Evolutionary conservation across 176 grass and related monocot genomes (phyloP).

Genomic region (Musa acuminata): DNA sequence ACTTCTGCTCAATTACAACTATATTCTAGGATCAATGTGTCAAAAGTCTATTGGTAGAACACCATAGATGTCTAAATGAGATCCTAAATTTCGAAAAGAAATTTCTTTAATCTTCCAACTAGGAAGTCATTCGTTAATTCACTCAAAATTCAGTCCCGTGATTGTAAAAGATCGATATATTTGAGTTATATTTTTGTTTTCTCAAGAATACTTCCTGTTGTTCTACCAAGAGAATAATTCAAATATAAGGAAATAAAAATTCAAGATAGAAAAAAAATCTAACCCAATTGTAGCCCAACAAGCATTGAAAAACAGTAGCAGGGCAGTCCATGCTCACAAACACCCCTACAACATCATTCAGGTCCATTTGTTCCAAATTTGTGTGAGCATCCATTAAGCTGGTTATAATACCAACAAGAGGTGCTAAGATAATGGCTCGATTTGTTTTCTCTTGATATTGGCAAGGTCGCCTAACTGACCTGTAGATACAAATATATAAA

Average conservation of each 20-base stretch:
- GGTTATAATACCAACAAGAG: slow-evolving; percentile 77
- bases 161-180: background rate
- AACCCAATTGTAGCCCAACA: slow-evolving; percentile 84
- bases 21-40: background rate
- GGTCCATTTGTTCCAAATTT: slow-evolving; percentile 30
- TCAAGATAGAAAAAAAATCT: slow-evolving; percentile 25
- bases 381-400: slow-evolving; percentile 56
- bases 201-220: too few species aligned
- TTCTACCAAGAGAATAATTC: background rate
- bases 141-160: background rate
- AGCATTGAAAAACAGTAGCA: slow-evolving; percentile 60
- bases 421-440: slow-evolving; percentile 71
- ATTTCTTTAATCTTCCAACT: background rate
- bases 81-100: background rate
- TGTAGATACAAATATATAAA: slow-evolving; percentile 12
- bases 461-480: slow-evolving; percentile 55
- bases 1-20: background rate
- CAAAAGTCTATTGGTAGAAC: background rate
- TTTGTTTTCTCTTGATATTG: slow-evolving; percentile 71
- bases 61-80: background rate
- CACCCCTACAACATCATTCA: slow-evolving; percentile 65
- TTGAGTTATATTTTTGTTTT: too few species aligned
- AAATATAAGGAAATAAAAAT: slow-evolving; percentile 2
- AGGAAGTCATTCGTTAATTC: background rate
- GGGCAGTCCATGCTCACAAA: slow-evolving; percentile 80